Evolutionary conservation across 2,329 filamentous ascomycete species (phyloP).

Genomic region (Paraconiothyrium brasiliense): DNA sequence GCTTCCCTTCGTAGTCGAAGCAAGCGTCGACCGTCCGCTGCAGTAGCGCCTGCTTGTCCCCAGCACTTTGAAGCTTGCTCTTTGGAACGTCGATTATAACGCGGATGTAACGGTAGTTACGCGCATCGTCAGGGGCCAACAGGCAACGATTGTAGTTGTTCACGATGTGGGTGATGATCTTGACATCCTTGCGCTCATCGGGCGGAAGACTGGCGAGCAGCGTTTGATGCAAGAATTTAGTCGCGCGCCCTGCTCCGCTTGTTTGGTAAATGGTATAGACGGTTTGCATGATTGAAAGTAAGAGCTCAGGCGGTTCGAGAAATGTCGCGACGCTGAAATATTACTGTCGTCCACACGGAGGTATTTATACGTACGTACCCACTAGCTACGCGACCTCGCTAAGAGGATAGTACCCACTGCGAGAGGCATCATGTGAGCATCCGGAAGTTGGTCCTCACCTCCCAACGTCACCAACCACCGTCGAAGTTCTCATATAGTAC

Average conservation of each 20-base stretch:
- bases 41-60: slow-evolving; percentile 7
- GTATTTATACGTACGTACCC: background rate
- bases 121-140: background rate
- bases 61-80: background rate
- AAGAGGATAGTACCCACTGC: background rate
- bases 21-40: slow-evolving; percentile 8
- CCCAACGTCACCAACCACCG: background rate
- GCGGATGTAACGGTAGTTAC: slow-evolving; percentile 1
- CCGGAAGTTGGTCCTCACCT: background rate
- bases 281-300: background rate
- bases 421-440: background rate
- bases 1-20: slow-evolving; percentile 3
- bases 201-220: slow-evolving; percentile 1
- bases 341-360: background rate
- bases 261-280: slow-evolving; percentile 3
- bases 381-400: background rate
- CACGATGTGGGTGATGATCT: background rate
- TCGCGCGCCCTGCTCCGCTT: background rate
- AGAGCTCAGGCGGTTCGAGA: background rate
- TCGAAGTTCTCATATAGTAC: too few relatives aligned
- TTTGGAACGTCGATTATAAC: slow-evolving; percentile 8
- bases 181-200: background rate
- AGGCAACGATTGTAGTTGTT: background rate
- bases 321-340: too few relatives aligned
- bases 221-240: slow-evolving; percentile 2